Conservation (phyloP, 2,329 filamentous ascomycete genomes). For the Sphaerostilbella broomeana region DNA sequence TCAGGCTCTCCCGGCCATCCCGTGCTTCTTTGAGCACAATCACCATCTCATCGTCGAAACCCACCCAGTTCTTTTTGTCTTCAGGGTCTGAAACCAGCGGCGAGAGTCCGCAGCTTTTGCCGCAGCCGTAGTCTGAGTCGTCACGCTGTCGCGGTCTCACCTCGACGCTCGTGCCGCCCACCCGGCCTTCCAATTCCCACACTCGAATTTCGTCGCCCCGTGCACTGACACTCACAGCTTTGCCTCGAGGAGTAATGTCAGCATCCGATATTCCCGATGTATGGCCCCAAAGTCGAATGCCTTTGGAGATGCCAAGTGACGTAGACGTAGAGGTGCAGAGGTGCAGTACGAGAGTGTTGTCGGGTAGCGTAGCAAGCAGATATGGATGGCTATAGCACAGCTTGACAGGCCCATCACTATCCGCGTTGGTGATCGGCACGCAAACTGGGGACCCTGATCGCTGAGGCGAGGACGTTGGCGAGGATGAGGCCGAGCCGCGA, state of each 20-base stretch:
- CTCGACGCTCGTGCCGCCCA: conserved; percentile 47
- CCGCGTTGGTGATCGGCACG: conserved; percentile 13
- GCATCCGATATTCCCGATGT: conserved; percentile 83
- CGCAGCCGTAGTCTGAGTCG: conserved; percentile 13
- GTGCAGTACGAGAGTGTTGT: conserved; percentile 82
- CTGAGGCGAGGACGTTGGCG: conserved; percentile 8
- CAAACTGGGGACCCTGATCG: conserved; percentile 11
- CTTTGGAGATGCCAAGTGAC: conserved; percentile 61
- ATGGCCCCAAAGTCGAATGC: conserved; percentile 80
- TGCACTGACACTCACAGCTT: conserved; percentile 81
- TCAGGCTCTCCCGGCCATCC: conserved; percentile 62
- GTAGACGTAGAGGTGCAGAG: conserved; percentile 68
- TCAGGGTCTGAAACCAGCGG: conserved; percentile 30
- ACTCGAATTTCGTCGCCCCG: conserved; percentile 74
- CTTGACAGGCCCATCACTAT: conserved; percentile 46
- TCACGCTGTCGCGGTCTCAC: conserved; percentile 36
- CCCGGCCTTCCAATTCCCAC: conserved; percentile 80
- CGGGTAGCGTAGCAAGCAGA: conserved; percentile 72
- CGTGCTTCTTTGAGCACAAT: conserved; percentile 69
- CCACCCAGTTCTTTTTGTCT: conserved; percentile 59
- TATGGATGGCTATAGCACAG: conserved; percentile 76
- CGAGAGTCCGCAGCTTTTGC: conserved; percentile 1
- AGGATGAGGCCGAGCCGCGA: conserved; percentile 16
- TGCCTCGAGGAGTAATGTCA: conserved; percentile 76
- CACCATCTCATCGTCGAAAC: conserved; percentile 90